Evolutionary conservation across 2,329 filamentous ascomycete species (phyloP), one percentile per base, ranked within the genome.

Genomic region (Botrytis squamosa): DNA sequence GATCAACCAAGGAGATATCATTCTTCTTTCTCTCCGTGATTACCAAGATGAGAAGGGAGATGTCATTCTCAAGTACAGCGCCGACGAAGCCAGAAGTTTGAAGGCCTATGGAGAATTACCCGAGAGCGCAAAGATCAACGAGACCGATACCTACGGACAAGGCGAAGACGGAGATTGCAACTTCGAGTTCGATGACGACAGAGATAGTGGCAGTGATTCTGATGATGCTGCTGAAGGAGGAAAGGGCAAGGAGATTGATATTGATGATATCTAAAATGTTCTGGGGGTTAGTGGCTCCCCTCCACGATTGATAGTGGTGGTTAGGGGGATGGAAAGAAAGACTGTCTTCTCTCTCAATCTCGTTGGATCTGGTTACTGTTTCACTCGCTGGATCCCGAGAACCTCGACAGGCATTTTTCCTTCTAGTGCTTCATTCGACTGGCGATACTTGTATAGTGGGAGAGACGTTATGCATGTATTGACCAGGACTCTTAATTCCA

Each of bases 101-200:
- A 98, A 98, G 87, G 93, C 94, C 76, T 98, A 98, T 85, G 96
- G 96, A 84, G 96, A 99, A 85, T 88, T 99, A 75, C 96, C 96
- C 79, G 96, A 98, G 86, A 93, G 90, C 81, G 96, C 96, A 83
- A 98, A 98, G 92, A 99, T 99, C 90, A 99, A 99, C 90, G 96
- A 99, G 90, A 97, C 94, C 77, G 96, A 98, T 85, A 97, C 94
- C 66, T 97, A 92, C 82, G 90, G 93, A 81, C 93, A 95, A 84
- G 93, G 95, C 84, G 95, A 94, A 84, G 92, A 97, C 83, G 95
- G 96, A 84, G 94, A 97, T 82, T 94, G 93, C 86, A 96, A 96
- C 85, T 97, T 99, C 88, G 96, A 98, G 86, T 98, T 98, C 87
- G 96, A 97, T 86, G 95, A 98, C 84, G 95, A 97, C 84, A 88